Conservation (phyloP, 352 stramenopile genomes). For the Pythium sukuiense region DNA sequence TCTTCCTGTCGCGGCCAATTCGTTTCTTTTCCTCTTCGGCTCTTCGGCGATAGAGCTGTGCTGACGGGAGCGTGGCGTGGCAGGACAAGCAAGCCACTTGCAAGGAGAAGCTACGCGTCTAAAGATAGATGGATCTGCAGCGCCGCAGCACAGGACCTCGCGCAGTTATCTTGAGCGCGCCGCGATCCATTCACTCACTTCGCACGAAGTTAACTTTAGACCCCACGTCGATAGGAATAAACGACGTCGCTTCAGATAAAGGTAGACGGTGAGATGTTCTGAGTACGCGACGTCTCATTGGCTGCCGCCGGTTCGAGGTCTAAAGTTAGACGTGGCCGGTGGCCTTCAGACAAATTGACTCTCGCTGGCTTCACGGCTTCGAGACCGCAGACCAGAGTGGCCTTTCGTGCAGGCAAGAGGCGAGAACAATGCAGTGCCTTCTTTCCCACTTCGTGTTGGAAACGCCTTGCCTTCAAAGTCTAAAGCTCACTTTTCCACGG, state of each 20-base stretch:
- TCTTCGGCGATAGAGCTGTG: constrained; percentile 3
- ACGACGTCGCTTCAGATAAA: constrained; percentile 1
- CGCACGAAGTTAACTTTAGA: background rate
- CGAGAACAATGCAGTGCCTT: constrained; percentile 9
- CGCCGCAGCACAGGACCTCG: background rate
- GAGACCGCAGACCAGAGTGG: background rate
- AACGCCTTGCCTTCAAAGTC: background rate
- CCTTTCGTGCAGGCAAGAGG: background rate
- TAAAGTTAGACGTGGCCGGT: constrained; percentile 3
- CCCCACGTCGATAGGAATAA: background rate
- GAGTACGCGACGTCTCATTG: constrained; percentile 18
- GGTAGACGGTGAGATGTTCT: constrained; percentile 22
- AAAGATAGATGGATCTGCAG: constrained; percentile 7
- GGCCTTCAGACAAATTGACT: background rate
- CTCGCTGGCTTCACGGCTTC: background rate
- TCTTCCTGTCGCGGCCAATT: constrained; percentile 27
- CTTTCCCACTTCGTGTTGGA: background rate
- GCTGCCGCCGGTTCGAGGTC: constrained; percentile 7
- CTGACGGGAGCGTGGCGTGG: background rate
- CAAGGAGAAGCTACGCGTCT: constrained; percentile 2
- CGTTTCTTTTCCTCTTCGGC: constrained; percentile 28
- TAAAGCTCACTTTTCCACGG: background rate
- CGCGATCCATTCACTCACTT: constrained; percentile 2
- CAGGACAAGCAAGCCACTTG: background rate
- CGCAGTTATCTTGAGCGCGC: background rate